These are phyloP conservation scores for Domatiomyces catenatus DNA, from an alignment of 2,329 filamentous ascomycete species.

Conservation along the genomic window DNA sequence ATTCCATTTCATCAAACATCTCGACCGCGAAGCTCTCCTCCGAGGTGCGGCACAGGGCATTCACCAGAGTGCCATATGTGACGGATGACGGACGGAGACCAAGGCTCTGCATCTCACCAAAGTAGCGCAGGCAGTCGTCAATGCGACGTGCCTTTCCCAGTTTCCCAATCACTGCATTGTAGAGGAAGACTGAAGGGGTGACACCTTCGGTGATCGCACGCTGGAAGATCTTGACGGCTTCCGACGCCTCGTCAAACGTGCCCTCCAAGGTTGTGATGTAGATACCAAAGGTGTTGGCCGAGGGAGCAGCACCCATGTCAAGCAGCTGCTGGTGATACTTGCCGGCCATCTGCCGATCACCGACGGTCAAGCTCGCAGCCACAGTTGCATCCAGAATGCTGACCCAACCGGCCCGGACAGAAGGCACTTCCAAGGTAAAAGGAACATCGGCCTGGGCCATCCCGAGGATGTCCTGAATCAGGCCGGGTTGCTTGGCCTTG, in stretches of 20 bases:
- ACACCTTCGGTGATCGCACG: slow-evolving; percentile 87
- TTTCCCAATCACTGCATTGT: slow-evolving; percentile 96
- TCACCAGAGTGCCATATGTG: slow-evolving; percentile 96
- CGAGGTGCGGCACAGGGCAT: slow-evolving; percentile 88
- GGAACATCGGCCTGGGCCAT: slow-evolving; percentile 87
- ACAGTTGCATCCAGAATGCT: slow-evolving; percentile 95
- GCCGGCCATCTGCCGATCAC: slow-evolving; percentile 64
- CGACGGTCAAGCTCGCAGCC: slow-evolving; percentile 70
- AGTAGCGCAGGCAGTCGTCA: slow-evolving; percentile 95
- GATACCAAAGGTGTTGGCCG: slow-evolving; percentile 91
- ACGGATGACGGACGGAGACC: slow-evolving; percentile 93
- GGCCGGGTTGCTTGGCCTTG: slow-evolving; percentile 63
- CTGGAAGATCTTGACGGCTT: slow-evolving; percentile 94
- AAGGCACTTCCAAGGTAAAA: slow-evolving; percentile 63
- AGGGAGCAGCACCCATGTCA: slow-evolving; percentile 77
- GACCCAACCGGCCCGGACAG: slow-evolving; percentile 89
- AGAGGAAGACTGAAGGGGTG: slow-evolving; percentile 88
- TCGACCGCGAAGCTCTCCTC: slow-evolving; percentile 97
- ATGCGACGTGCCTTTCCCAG: slow-evolving; percentile 94
- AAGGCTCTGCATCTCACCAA: slow-evolving; percentile 86
- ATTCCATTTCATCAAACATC: slow-evolving; percentile 98
- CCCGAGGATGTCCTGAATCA: slow-evolving; percentile 71
- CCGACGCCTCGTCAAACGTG: slow-evolving; percentile 91
- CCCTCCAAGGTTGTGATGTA: slow-evolving; percentile 99
- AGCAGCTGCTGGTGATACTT: slow-evolving; percentile 84